Evolutionary conservation across 345 rosid genomes (phyloP), one percentile per base, ranked within the genome.

Genomic region (Citrus medica): DNA sequence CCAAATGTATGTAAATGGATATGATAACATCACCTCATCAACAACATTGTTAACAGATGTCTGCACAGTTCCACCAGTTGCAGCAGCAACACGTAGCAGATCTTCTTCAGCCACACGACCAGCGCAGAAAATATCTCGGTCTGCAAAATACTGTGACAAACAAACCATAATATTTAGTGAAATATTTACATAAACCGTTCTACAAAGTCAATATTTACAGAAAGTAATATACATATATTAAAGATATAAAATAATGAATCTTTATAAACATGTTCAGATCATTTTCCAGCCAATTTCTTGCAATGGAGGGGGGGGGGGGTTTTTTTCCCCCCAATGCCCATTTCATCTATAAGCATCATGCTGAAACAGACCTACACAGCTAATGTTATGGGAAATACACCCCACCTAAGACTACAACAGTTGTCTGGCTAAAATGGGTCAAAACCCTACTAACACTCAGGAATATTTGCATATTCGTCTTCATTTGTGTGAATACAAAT

Each of bases 61-160:
- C 79, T 97, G 99, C 46, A 97, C 86, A 64, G 96, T 93, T 87
- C 98, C 98, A 80, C 99, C 98, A 77, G 92, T 86, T 21, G 99
- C 98, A 79, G 99, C 98, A 82, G 99, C 91, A 82, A 97, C 98
- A 71, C 99, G 86, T 61, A 84, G 91, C 58, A 97, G 88, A 85
- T 97, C 99, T 83, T 91, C 98, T 84, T 97, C 99, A 73, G 95
- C 82, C 73, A 97, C 98, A 76, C 99, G 99, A 69, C 98, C 99
- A 85, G 99, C 99, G 74, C 99, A 94, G 89, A 97, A 97, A 69
- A 97, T 91, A 87, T 97, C 98, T 65, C 98, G 89, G 84, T 97
- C 99, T 19, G 99, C 99, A 81, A 97, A 97, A 82, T 97, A 94
- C 99, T 97, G 94, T 81, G 28, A 81, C 72, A 74, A 83, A 72